Evolutionary conservation across 2,329 filamentous ascomycete species (phyloP).

Genomic region (Zasmidium cellare): DNA sequence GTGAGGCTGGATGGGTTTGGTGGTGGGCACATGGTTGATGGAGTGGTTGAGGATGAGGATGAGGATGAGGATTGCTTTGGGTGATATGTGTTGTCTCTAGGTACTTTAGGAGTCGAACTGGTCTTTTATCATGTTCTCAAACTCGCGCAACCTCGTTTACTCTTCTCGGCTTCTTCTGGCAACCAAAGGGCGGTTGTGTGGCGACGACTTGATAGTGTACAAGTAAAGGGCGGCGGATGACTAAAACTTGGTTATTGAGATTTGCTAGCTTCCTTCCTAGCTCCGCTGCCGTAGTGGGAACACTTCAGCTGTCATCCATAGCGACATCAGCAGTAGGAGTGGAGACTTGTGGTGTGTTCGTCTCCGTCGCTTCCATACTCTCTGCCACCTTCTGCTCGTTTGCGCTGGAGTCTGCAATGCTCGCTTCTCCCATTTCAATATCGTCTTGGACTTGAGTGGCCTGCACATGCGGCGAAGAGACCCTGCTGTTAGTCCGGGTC

Average conservation of each 20-base stretch:
- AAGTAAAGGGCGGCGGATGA: constrained; percentile 15
- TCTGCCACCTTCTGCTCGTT: constrained; percentile 15
- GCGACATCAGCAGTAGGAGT: constrained; percentile 2
- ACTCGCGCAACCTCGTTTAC: no score
- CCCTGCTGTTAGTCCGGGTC: constrained; percentile 22
- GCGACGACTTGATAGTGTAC: neutral
- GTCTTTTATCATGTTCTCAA: no score
- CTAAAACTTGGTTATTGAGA: neutral
- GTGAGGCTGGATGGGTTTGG: neutral
- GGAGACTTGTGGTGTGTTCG: neutral
- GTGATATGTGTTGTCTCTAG: no score
- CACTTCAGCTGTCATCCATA: constrained; percentile 5
- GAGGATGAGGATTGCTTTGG: no score
- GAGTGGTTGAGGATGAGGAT: neutral
- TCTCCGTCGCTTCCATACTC: constrained; percentile 20
- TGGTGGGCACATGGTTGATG: constrained; percentile 1
- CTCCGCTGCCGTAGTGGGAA: no score
- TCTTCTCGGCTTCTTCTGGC: neutral
- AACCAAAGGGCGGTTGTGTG: neutral
- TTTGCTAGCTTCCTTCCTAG: neutral
- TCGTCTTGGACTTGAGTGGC: constrained; percentile 24
- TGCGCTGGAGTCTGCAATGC: constrained; percentile 7
- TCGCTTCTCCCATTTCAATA: constrained; percentile 30
- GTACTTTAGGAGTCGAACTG: neutral
- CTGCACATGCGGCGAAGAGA: constrained; percentile 24